Evolutionary conservation across 2,329 filamentous ascomycete genomes (phyloP), one percentile per base, ranked within the genome.

Genomic region (Claviceps digitariae): DNA sequence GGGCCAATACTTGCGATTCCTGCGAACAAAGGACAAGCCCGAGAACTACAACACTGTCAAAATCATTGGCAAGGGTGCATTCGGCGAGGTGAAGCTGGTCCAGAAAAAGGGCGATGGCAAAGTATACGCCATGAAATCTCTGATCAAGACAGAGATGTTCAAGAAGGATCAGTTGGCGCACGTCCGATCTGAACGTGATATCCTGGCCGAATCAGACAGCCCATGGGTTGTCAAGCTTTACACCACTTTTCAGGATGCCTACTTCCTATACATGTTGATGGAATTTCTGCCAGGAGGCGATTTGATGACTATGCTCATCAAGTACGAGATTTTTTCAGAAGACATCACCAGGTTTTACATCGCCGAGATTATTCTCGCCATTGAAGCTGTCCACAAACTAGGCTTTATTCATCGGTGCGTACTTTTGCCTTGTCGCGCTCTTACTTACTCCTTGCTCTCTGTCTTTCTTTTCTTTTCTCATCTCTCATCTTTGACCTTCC

Each of bases 251-350:
- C 93, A 98, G 71, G 93, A 98, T 67, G 79, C 81, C 47, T 91
- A 93, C 60, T 98, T 96, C 73, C 76, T 98, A 38, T 98, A 98
- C 75, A 93, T 98, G 84, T 77, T 98, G 57, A 98, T 98, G 93
- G 93, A 98, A 72, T 98, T 97, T 72, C 79, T 98, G 69, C 93
- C 93, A 8, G 93, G 93, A 69, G 93, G 93, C 69, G 93, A 98
- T 73, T 71, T 98, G 68, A 98, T 98, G 93, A 98, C 93, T 3
- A 98, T 98, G 93, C 77, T 98, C 61, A 98, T 98, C 75, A 98
- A 97, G 77, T 98, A 98, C 66, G 93, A 98, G 69, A 96, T 98
- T 68, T 98, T 98, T 69, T 95, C 90, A 0, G 91, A 97, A 69
- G 93, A 98, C 61, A 97, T 98, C 60, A 98, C 93, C 31, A 83